Conservation (phyloP, 306 rosid genomes). For the Vigna mungo region DNA sequence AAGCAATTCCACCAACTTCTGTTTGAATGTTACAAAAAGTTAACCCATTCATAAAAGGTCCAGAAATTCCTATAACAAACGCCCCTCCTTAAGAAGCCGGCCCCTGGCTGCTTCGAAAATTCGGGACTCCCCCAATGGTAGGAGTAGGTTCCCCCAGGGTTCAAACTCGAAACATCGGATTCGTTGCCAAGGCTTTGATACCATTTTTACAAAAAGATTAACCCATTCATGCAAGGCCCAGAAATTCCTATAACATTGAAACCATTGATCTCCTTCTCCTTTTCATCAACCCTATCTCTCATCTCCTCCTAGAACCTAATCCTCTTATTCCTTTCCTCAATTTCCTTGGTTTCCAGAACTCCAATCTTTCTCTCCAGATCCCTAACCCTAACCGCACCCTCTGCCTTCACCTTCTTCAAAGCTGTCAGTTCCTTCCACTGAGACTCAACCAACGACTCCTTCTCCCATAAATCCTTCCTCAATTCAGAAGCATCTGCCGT, state of each 20-base stretch:
- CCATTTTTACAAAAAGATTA: too few species aligned
- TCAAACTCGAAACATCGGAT: too few species aligned
- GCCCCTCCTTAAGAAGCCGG: too few species aligned
- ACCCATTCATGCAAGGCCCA: too few species aligned
- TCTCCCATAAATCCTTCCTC: constrained; percentile 60
- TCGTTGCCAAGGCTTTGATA: too few species aligned
- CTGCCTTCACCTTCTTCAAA: constrained; percentile 60
- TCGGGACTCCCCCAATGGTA: too few species aligned
- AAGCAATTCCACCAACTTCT: background rate
- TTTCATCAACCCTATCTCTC: constrained; percentile 69
- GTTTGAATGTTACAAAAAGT: too few species aligned
- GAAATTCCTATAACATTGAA: too few species aligned
- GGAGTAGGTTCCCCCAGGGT: too few species aligned
- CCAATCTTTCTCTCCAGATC: constrained; percentile 89
- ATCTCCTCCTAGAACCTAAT: constrained; percentile 80
- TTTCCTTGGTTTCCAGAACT: constrained; percentile 74
- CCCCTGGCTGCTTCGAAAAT: too few species aligned
- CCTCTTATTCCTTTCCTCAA: constrained; percentile 86
- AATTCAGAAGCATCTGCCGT: constrained; percentile 53
- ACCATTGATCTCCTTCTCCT: constrained; percentile 63
- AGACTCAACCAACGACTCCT: constrained; percentile 54
- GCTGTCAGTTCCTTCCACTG: constrained; percentile 65
- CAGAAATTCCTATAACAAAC: too few species aligned
- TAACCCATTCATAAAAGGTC: too few species aligned
- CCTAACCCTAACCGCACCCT: constrained; percentile 63